Conservation (phyloP, 2,329 filamentous ascomycete genomes). For the Cladophialophora yegresii region DNA sequence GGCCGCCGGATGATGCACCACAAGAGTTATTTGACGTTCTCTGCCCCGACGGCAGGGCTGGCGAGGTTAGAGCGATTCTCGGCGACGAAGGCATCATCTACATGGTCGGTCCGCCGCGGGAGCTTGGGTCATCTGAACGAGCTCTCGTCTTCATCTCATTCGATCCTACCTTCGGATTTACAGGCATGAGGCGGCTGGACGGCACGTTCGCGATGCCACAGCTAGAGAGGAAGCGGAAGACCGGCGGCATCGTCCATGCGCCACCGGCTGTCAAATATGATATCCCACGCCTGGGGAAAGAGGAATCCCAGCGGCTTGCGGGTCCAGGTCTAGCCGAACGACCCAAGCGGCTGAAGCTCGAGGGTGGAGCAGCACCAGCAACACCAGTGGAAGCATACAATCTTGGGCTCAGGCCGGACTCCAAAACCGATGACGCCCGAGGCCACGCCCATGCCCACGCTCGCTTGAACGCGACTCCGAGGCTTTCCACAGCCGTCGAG, state of each 20-base stretch:
- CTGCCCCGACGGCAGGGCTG: slow-evolving; percentile 43
- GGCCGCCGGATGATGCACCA: slow-evolving; percentile 47
- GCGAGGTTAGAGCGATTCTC: slow-evolving; percentile 41
- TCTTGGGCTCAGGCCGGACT: background rate
- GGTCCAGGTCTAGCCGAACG: background rate
- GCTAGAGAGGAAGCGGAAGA: slow-evolving; percentile 18
- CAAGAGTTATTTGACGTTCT: slow-evolving; percentile 44
- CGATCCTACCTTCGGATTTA: slow-evolving; percentile 43
- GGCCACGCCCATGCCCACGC: no score
- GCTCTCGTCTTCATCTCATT: slow-evolving; percentile 46
- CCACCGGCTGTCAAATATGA: background rate
- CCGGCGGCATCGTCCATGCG: background rate
- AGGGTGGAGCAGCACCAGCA: background rate
- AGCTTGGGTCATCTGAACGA: slow-evolving; percentile 36
- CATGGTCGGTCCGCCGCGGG: slow-evolving; percentile 39
- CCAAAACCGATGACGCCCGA: no score
- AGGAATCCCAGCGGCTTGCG: background rate
- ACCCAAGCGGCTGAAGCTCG: slow-evolving; percentile 5
- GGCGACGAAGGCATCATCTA: slow-evolving; percentile 48
- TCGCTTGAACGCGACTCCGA: background rate
- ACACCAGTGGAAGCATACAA: background rate
- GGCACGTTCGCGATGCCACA: slow-evolving; percentile 13
- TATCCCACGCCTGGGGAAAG: background rate
- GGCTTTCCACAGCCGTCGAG: background rate
- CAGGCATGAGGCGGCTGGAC: slow-evolving; percentile 35